Evolutionary conservation across 2,329 filamentous ascomycete species (phyloP).

Genomic region (Metarhizium robertsii): DNA sequence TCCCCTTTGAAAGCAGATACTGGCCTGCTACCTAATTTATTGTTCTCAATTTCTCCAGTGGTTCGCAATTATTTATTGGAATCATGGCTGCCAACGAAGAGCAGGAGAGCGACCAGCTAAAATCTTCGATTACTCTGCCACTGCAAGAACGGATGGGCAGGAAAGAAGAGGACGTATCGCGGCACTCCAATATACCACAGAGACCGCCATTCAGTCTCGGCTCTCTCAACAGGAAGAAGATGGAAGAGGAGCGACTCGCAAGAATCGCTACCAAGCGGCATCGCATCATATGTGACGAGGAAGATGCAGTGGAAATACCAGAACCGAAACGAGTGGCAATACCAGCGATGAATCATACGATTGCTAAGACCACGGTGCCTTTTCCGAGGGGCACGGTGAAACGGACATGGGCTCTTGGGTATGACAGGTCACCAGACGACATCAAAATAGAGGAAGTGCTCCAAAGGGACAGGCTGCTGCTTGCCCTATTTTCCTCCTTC

Average conservation of each 20-base stretch:
- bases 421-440: conserved; percentile 53
- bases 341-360: conserved; percentile 7
- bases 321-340: conserved; percentile 16
- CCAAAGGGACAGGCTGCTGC: conserved; percentile 59
- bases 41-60: not conserved
- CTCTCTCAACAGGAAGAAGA: conserved; percentile 64
- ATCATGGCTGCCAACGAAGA: conserved; percentile 18
- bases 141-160: conserved; percentile 24
- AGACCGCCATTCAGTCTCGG: conserved; percentile 27
- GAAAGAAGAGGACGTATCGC: not conserved
- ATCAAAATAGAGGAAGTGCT: conserved; percentile 85
- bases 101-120: conserved; percentile 51
- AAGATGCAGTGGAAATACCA: conserved; percentile 19
- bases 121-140: conserved; percentile 50
- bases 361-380: conserved; percentile 17
- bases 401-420: conserved; percentile 67
- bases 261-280: conserved; percentile 50
- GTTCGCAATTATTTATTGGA: not conserved
- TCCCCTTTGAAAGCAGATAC: too few species aligned
- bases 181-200: not conserved
- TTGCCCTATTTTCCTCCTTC: conserved; percentile 79
- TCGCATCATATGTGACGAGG: conserved; percentile 16
- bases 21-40: not conserved
- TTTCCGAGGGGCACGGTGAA: conserved; percentile 59
- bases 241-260: conserved; percentile 77